Percentiles rank a stretch among this genome's conserved stretches.
Conservation (phyloP, 2,329 filamentous ascomycete genomes). For the Trichophaea hybrida region DNA sequence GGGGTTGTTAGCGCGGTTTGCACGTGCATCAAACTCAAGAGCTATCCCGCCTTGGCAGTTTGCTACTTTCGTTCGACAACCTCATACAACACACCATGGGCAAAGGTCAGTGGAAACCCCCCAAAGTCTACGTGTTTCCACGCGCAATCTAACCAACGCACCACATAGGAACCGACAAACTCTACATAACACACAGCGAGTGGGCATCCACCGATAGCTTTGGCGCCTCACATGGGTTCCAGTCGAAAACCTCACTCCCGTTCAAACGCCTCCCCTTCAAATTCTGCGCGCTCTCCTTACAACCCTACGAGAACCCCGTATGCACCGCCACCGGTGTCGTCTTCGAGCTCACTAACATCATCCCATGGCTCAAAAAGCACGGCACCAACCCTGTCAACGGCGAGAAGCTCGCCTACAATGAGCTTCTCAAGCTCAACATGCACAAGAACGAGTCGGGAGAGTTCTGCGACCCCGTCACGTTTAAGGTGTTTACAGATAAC, state of each 20-base stretch:
- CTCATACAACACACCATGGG: neutral
- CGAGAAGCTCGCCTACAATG: conserved; percentile 58
- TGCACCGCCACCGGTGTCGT: conserved; percentile 78
- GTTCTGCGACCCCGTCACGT: conserved; percentile 90
- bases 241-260: conserved; percentile 43
- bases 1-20: neutral
- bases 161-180: conserved; percentile 39
- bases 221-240: conserved; percentile 51
- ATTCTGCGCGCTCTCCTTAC: conserved; percentile 89
- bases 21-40: neutral
- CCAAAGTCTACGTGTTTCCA: too few species aligned
- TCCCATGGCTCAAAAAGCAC: conserved; percentile 87
- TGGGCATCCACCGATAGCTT: conserved; percentile 82
- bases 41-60: neutral
- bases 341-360: conserved; percentile 89
- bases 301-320: conserved; percentile 88
- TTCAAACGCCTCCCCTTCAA: conserved; percentile 94
- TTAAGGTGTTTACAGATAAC: conserved; percentile 95
- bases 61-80: neutral
- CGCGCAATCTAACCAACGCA: too few species aligned
- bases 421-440: conserved; percentile 83
- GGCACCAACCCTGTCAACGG: conserved; percentile 84
- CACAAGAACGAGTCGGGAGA: conserved; percentile 82
- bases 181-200: conserved; percentile 85
- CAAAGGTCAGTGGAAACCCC: neutral